Conservation (phyloP, 257 asterid species). For the Przewalskia tangutica region DNA sequence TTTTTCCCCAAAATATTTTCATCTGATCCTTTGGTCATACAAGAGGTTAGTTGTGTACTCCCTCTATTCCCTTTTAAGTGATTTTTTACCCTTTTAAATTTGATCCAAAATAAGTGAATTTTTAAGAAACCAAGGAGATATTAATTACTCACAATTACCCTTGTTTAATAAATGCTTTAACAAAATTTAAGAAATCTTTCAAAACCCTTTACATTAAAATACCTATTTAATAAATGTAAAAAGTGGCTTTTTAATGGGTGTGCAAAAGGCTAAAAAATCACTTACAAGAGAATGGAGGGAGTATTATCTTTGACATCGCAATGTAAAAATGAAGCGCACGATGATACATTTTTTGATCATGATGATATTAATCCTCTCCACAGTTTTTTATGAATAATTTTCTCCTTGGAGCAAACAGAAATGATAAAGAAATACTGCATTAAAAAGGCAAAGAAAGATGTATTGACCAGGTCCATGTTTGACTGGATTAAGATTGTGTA, state of each 20-base stretch:
- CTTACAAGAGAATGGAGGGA: no score
- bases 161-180: no score
- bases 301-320: not conserved
- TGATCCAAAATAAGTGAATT: no score
- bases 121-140: no score
- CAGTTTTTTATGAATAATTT: not conserved
- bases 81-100: no score
- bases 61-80: no score
- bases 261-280: no score
- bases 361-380: not conserved
- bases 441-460: not conserved
- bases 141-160: no score
- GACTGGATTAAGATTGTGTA: not conserved
- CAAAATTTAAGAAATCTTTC: no score
- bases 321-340: not conserved
- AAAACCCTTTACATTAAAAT: no score
- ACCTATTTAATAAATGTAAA: no score
- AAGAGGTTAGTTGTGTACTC: constrained; percentile 47
- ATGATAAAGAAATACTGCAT: not conserved
- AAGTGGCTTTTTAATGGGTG: no score
- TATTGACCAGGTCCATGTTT: not conserved
- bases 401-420: not conserved
- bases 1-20: constrained; percentile 74
- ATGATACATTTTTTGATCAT: not conserved
- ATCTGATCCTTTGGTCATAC: constrained; percentile 60